Conservation (phyloP, 164 flowering plant genomes). For the Macadamia tetraphylla region DNA sequence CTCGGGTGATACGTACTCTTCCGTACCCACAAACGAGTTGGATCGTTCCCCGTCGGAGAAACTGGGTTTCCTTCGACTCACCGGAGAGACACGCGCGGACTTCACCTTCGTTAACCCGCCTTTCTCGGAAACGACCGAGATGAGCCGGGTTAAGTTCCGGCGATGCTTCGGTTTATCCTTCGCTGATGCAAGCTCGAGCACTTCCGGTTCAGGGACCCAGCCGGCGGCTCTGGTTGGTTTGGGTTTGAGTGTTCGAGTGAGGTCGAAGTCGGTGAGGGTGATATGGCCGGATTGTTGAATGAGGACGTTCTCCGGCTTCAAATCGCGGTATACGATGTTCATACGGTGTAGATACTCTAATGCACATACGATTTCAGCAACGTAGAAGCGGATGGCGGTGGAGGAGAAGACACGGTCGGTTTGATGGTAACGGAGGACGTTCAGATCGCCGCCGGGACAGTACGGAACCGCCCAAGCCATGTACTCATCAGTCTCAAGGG, state of each 20-base stretch:
- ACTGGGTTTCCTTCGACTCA: slow-evolving; percentile 32
- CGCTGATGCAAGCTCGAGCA: too few relatives aligned
- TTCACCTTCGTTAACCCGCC: slow-evolving; percentile 44
- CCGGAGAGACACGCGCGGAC: slow-evolving; percentile 77
- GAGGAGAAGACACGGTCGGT: slow-evolving; percentile 60
- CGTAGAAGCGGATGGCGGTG: slow-evolving; percentile 58
- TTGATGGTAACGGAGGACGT: slow-evolving; percentile 70
- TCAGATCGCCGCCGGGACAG: slow-evolving; percentile 90
- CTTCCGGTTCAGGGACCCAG: not conserved
- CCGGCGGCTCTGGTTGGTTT: not conserved
- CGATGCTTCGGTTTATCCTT: slow-evolving; percentile 14
- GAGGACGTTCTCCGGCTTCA: slow-evolving; percentile 77
- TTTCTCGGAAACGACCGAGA: slow-evolving; percentile 41
- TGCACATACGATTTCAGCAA: slow-evolving; percentile 68
- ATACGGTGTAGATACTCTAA: slow-evolving; percentile 63
- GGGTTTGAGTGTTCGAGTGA: slow-evolving; percentile 30
- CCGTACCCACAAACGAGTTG: slow-evolving; percentile 62
- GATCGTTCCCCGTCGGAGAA: slow-evolving; percentile 26
- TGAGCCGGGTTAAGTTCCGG: slow-evolving; percentile 28
- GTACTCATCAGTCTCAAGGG: slow-evolving; percentile 42
- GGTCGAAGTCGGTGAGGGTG: slow-evolving; percentile 75
- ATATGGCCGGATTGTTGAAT: slow-evolving; percentile 67
- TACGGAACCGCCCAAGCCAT: slow-evolving; percentile 80
- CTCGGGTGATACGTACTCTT: slow-evolving; percentile 92
- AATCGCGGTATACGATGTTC: slow-evolving; percentile 69